Evolutionary conservation across 768 basidiomycete genomes (phyloP).

Genomic region (Harrya chromipes): DNA sequence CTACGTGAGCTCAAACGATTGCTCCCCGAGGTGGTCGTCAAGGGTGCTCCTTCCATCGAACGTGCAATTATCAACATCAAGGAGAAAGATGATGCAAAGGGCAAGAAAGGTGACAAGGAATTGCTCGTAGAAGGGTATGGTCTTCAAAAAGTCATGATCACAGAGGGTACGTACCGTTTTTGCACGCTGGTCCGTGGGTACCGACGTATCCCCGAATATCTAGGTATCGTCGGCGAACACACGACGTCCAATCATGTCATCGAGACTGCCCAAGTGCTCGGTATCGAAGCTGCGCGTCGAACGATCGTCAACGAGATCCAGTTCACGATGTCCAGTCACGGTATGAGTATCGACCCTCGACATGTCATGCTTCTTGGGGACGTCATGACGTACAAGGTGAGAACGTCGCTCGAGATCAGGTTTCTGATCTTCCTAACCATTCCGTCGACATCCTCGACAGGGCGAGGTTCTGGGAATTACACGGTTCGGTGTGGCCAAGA

Average conservation of each 20-base stretch:
- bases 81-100: conserved; percentile 74
- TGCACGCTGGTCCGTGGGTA: not conserved
- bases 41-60: conserved; percentile 86
- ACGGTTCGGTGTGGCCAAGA: conserved; percentile 97
- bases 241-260: conserved; percentile 98
- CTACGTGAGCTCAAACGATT: conserved; percentile 84
- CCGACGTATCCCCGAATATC: too few relatives aligned
- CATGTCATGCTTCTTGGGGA: conserved; percentile 98
- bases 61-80: conserved; percentile 97
- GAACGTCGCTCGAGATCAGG: conserved; percentile 1
- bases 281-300: conserved; percentile 92
- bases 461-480: conserved; percentile 98
- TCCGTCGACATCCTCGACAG: conserved; percentile 35
- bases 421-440: not conserved
- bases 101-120: conserved; percentile 86
- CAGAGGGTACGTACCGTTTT: conserved; percentile 67
- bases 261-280: conserved; percentile 92
- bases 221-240: conserved; percentile 88
- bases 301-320: conserved; percentile 98
- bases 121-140: conserved; percentile 97
- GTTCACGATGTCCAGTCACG: conserved; percentile 95
- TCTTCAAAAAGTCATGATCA: conserved; percentile 93
- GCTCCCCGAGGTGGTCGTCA: conserved; percentile 85
- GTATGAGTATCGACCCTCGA: conserved; percentile 97
- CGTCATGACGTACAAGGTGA: conserved; percentile 96